Conservation (phyloP, 345 rosid species). For the Acer yangbiense region DNA sequence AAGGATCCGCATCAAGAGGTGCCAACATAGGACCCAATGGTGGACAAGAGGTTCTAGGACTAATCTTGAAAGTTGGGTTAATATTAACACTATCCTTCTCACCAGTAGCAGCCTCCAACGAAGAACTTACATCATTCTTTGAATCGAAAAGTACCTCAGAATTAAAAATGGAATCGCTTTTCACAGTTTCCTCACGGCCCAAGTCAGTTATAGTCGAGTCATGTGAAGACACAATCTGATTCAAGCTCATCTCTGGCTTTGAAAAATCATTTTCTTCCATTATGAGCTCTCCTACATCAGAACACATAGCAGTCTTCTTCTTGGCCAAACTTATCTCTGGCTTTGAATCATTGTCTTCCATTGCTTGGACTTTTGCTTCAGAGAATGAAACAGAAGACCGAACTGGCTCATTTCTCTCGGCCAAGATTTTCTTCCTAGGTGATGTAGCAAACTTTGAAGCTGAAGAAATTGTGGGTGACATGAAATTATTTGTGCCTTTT, state of each 20-base stretch:
- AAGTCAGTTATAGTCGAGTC: constrained; percentile 41
- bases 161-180: constrained; percentile 25
- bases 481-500: constrained; percentile 77
- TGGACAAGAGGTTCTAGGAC: constrained; percentile 36
- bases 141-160: constrained; percentile 12
- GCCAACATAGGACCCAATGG: constrained; percentile 45
- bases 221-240: constrained; percentile 35
- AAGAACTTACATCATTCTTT: constrained; percentile 9
- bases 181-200: constrained; percentile 27
- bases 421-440: constrained; percentile 76
- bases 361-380: constrained; percentile 35
- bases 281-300: constrained; percentile 28
- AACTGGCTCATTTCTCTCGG: constrained; percentile 55
- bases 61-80: constrained; percentile 47
- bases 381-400: constrained; percentile 47
- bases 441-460: constrained; percentile 70
- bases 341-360: constrained; percentile 38
- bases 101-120: constrained; percentile 12
- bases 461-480: constrained; percentile 89
- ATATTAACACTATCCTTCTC: constrained; percentile 42
- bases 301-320: constrained; percentile 25
- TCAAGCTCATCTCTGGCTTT: constrained; percentile 22
- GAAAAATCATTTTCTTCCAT: constrained; percentile 34
- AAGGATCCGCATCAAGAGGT: constrained; percentile 63
- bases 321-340: constrained; percentile 15